These are phyloP conservation scores for Geosiphon pyriformis DNA, from an alignment of 192 early-diverging fungal genomes.

Conservation along the genomic window DNA sequence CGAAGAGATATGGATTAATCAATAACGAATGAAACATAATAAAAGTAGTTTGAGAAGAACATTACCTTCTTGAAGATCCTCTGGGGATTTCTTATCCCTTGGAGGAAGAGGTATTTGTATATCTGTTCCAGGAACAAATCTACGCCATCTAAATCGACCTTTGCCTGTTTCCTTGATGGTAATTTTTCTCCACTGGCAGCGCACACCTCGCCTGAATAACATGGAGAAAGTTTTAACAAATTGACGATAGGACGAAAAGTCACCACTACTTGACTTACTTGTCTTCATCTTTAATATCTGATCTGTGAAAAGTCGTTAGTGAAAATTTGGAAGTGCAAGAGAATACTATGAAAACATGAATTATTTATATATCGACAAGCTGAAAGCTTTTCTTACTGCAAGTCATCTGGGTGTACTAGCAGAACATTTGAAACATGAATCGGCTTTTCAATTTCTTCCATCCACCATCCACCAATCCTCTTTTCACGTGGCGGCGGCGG, in stretches of 20 bases:
- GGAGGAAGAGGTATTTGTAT: conserved; percentile 34
- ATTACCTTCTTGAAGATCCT: conserved; percentile 32
- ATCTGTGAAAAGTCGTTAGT: no score
- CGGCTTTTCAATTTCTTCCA: conserved; percentile 22
- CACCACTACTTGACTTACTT: no score
- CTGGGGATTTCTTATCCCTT: conserved; percentile 21
- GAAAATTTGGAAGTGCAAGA: no score
- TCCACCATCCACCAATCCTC: conserved; percentile 20
- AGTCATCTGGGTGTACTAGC: conserved; percentile 36
- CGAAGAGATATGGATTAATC: no score
- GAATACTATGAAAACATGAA: no score
- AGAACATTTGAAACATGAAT: conserved; percentile 46
- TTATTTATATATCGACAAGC: no score
- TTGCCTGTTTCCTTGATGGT: conserved; percentile 6
- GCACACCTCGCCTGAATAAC: conserved; percentile 28
- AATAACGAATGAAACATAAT: background rate
- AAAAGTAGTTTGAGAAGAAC: background rate
- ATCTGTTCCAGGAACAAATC: conserved; percentile 36
- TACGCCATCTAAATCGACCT: conserved; percentile 27
- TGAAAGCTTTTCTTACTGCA: no score
- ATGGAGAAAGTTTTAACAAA: background rate
- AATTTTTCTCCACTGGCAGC: conserved; percentile 22
- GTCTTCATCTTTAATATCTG: no score
- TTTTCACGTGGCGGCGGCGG: background rate
- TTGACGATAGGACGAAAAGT: no score